Percentiles rank a stretch among this genome's conserved stretches.
phyloP scores from a whole-genome alignment of 306 rosid species.

The Begonia loranthoides region DNA sequence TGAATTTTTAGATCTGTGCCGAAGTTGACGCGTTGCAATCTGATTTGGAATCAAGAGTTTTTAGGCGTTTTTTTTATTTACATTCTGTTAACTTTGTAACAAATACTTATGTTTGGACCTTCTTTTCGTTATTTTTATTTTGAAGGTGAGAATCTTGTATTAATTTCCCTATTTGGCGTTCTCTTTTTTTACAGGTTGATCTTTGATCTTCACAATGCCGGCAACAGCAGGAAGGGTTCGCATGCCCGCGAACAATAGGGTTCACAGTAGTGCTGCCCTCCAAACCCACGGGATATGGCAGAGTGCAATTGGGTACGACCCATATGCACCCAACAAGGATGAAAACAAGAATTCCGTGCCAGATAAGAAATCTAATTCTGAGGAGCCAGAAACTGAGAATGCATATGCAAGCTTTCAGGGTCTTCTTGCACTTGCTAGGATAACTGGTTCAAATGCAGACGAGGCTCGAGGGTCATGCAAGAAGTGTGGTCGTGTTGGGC shows the following conservation, averaged over 20 bases:
- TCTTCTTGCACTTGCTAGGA: conserved; percentile 84
- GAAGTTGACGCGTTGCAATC: no score
- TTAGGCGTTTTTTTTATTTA: no score
- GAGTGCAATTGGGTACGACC: conserved; percentile 91
- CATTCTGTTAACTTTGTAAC: no score
- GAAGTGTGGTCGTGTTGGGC: conserved; percentile 93
- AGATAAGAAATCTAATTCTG: conserved; percentile 22
- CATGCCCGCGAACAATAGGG: conserved; percentile 97
- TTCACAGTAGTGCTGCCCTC: conserved; percentile 95
- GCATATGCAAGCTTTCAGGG: conserved; percentile 91
- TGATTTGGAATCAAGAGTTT: no score
- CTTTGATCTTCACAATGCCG: conserved; percentile 50
- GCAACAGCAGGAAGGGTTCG: conserved; percentile 98
- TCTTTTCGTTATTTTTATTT: no score
- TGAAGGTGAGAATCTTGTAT: no score
- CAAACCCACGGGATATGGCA: conserved; percentile 98
- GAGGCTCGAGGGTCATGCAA: conserved; percentile 82
- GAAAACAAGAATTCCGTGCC: conserved; percentile 44
- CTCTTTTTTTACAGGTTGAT: conserved; percentile 13
- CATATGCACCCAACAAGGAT: conserved; percentile 83
- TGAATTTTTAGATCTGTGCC: no score
- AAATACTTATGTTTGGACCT: no score
- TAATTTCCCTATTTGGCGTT: background rate
- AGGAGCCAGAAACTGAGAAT: conserved; percentile 63
- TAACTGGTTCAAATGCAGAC: conserved; percentile 63